These are phyloP conservation scores for Penicillium daleae DNA, from an alignment of 495 filamentous ascomycete genomes.

Conservation along the genomic window DNA sequence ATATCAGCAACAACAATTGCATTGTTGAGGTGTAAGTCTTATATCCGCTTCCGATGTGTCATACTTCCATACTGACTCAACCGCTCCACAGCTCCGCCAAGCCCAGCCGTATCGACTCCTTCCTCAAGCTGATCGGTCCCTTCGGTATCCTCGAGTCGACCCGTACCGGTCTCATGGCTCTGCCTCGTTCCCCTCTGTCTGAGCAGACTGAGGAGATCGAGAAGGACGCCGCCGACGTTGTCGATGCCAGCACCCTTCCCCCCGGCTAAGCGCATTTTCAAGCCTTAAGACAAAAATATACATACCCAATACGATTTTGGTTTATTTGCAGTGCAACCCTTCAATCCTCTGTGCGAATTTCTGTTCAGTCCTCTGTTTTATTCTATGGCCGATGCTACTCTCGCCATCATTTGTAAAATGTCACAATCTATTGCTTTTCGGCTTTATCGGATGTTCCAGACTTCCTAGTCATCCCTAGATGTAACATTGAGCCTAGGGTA, in stretches of 20 bases:
- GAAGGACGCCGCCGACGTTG: constrained; percentile 86
- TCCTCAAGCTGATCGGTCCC: constrained; percentile 93
- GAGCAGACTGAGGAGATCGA: constrained; percentile 71
- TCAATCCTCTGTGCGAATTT: constrained; percentile 12
- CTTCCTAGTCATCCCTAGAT: background rate
- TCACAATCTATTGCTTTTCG: constrained; percentile 3
- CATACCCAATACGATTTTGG: constrained; percentile 34
- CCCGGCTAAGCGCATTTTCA: constrained; percentile 68
- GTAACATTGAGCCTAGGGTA: background rate
- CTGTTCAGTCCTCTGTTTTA: background rate
- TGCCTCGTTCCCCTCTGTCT: constrained; percentile 88
- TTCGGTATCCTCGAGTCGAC: constrained; percentile 97
- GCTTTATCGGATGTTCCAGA: background rate
- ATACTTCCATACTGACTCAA: constrained; percentile 2
- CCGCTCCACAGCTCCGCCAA: constrained; percentile 74
- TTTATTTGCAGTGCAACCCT: constrained; percentile 20
- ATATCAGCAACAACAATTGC: constrained; percentile 97
- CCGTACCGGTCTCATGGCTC: constrained; percentile 92
- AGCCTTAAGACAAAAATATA: constrained; percentile 22
- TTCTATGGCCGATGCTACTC: background rate
- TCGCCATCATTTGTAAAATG: constrained; percentile 10
- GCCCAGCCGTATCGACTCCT: constrained; percentile 90
- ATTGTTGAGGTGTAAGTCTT: constrained; percentile 91
- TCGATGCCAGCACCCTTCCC: constrained; percentile 89
- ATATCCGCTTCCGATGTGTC: background rate